These are phyloP conservation scores for Magnaporthiopsis poae DNA, from an alignment of 2,329 filamentous ascomycete species.

Conservation along the genomic window DNA sequence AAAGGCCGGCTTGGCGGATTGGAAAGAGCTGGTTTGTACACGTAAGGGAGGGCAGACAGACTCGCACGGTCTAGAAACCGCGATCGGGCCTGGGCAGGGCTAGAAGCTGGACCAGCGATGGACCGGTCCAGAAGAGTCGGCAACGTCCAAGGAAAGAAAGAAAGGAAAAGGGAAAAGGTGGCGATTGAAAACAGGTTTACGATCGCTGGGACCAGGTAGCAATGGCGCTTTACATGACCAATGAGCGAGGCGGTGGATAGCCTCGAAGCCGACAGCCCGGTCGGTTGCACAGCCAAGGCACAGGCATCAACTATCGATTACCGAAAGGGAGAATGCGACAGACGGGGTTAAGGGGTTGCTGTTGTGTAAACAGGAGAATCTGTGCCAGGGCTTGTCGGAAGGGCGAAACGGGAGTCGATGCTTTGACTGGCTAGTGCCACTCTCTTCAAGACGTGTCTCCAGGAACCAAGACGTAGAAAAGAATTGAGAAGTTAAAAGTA, in stretches of 20 bases:
- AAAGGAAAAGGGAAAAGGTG: not conserved
- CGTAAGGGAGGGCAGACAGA: not conserved
- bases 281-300: not conserved
- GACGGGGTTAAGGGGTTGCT: too few relatives aligned
- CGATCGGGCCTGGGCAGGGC: not conserved
- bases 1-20: not conserved
- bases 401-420: not conserved
- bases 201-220: not conserved
- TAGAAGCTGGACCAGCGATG: not conserved
- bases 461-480: not conserved
- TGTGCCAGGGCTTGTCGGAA: not conserved
- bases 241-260: not conserved
- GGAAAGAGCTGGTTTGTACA: not conserved
- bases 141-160: not conserved
- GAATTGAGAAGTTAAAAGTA: not conserved
- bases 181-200: not conserved
- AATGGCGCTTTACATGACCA: not conserved
- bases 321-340: not conserved
- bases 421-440: too few relatives aligned
- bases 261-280: not conserved
- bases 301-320: not conserved
- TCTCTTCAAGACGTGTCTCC: not conserved
- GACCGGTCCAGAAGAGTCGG: not conserved
- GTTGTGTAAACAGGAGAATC: not conserved
- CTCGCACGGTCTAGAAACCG: constrained; percentile 1